phyloP scores from a whole-genome alignment of 2,329 filamentous ascomycete genomes.

The Xylaria digitata region DNA sequence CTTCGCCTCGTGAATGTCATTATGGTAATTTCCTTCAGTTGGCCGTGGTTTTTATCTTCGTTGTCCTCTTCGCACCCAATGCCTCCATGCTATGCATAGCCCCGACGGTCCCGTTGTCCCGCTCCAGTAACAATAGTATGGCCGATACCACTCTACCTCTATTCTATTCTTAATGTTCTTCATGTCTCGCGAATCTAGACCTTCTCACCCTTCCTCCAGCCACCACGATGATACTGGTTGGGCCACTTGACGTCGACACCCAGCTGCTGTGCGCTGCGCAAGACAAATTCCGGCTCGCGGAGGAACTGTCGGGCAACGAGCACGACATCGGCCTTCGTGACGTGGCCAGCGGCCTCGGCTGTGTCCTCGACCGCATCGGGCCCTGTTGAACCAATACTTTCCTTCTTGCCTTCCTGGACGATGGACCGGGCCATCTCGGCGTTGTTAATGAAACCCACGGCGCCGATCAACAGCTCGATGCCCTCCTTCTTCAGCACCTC shows the following conservation, averaged over 20 bases:
- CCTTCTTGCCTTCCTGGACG: conserved; percentile 59
- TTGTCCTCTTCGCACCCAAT: not conserved
- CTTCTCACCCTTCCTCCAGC: conserved; percentile 48
- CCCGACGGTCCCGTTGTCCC: not conserved
- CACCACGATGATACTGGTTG: conserved; percentile 67
- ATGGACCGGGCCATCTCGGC: conserved; percentile 73
- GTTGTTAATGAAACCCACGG: conserved; percentile 79
- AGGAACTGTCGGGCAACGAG: conserved; percentile 81
- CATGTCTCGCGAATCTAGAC: conserved; percentile 35
- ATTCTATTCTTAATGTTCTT: not conserved
- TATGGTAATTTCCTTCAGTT: not conserved
- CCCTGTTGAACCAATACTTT: not conserved
- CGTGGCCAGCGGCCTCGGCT: conserved; percentile 50
- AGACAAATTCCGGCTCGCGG: conserved; percentile 82
- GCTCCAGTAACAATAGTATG: not conserved
- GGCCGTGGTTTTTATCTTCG: not conserved
- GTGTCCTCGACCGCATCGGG: not conserved
- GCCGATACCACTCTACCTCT: not conserved
- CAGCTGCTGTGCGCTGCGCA: conserved; percentile 77
- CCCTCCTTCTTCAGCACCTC: conserved; percentile 66
- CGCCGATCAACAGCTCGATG: conserved; percentile 71
- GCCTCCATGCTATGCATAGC: conserved; percentile 14
- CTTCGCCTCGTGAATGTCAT: not conserved
- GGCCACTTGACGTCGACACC: conserved; percentile 78
- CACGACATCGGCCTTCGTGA: conserved; percentile 72